phyloP scores from a whole-genome alignment of 345 rosid species.

The Clausena lansium region DNA sequence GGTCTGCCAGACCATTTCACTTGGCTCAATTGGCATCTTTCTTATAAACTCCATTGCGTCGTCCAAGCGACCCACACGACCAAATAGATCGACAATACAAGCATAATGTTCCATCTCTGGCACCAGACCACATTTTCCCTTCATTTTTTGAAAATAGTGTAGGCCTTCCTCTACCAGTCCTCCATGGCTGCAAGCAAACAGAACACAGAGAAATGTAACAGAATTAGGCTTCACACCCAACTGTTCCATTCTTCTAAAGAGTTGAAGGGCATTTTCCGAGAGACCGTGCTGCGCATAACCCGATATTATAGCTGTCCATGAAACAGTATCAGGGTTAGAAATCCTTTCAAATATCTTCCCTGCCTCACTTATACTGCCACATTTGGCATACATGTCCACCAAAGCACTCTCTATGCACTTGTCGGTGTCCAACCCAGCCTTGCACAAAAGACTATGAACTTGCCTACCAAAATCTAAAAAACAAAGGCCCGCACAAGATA shows the following conservation, averaged over 20 bases:
- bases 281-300: slow-evolving; percentile 62
- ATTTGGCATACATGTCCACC: slow-evolving; percentile 65
- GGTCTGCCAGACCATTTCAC: slow-evolving; percentile 52
- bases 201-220: slow-evolving; percentile 52
- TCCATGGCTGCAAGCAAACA: slow-evolving; percentile 68
- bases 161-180: slow-evolving; percentile 57
- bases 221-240: slow-evolving; percentile 42
- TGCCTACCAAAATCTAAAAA: slow-evolving; percentile 43
- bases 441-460: slow-evolving; percentile 46
- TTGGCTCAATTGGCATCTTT: slow-evolving; percentile 48
- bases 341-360: slow-evolving; percentile 33
- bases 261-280: slow-evolving; percentile 38
- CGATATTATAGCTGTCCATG: slow-evolving; percentile 60
- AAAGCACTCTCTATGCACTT: slow-evolving; percentile 52
- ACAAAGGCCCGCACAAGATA: slow-evolving; percentile 53
- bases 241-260: slow-evolving; percentile 41
- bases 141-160: slow-evolving; percentile 40
- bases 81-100: slow-evolving; percentile 64
- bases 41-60: slow-evolving; percentile 53
- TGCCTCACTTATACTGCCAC: slow-evolving; percentile 55
- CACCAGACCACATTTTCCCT: slow-evolving; percentile 29
- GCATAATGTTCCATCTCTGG: slow-evolving; percentile 61
- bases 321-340: slow-evolving; percentile 37
- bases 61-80: slow-evolving; percentile 50
- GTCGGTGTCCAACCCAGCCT: slow-evolving; percentile 40